Base-by-base conservation (phyloP, 768 basidiomycete species). In the Sporobolomyces phaffii region DNA sequence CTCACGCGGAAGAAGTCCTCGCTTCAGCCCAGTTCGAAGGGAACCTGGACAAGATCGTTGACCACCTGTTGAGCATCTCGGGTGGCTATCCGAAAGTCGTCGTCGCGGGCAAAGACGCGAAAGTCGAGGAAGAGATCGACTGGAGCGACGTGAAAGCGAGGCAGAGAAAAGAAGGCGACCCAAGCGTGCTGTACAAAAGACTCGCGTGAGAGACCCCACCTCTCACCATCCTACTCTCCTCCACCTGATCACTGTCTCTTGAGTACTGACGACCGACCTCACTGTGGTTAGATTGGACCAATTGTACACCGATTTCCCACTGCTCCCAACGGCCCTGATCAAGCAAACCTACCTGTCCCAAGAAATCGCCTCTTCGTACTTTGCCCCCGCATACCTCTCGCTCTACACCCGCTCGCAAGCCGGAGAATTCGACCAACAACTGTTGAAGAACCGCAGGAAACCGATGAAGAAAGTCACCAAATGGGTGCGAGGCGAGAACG, bases 231-330 rank as follows among this genome's bases (percentile, higher is more conserved):
- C 20, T 2, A 5, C n/a, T n/a, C n/a, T n/a, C n/a, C n/a, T 50
- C 33, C 7, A 2, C 18, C 18, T n/a, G 20, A 31, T 3, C 8
- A 7, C 14, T 40, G n/a, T 1, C 1, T 17, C 60, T 62, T n/a
- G 36, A 54, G 22, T 1, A 22, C 4, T 38, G 14, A 29, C 28
- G 13, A 26, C 13, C n/a, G 14, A 31, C 4, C 20, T 0, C 15
- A 33, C 24, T 36, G 20, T n/a, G n/a, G n/a, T n/a, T 60, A 70
- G 69, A 2, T 60, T 70, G 57, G 64, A 65, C 36, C 51, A 70
- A 29, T 61, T 70, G 36, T 54, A 60, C 40, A 36, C 41, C 51
- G 68, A 66, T 28, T 74, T 60, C 50, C 40, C 62, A 3, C 22
- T n/a, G 22, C 41, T 72, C 31, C 53, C 68, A 11, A 34, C 60